Conservation (phyloP, 805 yeast species). For the Suhomyces xylopsoci region DNA sequence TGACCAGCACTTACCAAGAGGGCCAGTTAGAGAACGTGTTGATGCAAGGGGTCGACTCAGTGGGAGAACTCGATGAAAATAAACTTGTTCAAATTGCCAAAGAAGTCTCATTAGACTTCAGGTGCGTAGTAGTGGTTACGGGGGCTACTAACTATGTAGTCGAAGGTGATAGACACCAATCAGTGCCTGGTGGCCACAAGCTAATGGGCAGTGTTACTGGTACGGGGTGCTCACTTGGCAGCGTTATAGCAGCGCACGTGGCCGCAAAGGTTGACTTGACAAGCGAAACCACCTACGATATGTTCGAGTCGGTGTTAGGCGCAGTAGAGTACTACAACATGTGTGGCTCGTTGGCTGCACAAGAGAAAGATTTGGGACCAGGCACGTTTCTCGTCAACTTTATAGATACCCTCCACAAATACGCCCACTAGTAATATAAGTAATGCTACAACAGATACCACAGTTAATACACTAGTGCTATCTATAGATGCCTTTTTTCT, state of each 20-base stretch:
- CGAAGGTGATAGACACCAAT: slow-evolving; percentile 20
- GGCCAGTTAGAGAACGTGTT: not conserved
- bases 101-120: slow-evolving; percentile 47
- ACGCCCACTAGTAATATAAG: not conserved
- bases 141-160: slow-evolving; percentile 45
- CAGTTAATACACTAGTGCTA: no score
- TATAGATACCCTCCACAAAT: slow-evolving; percentile 37
- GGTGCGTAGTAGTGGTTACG: slow-evolving; percentile 66
- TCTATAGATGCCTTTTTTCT: no score
- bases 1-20: slow-evolving; percentile 20
- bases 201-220: slow-evolving; percentile 74
- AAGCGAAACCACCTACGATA: slow-evolving; percentile 12
- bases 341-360: slow-evolving; percentile 58
- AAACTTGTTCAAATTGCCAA: slow-evolving; percentile 40
- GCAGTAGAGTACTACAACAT: slow-evolving; percentile 59
- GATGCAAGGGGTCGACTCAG: slow-evolving; percentile 76
- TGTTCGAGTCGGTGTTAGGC: slow-evolving; percentile 46
- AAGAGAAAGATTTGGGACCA: slow-evolving; percentile 26
- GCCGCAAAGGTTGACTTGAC: slow-evolving; percentile 40
- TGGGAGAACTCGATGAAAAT: slow-evolving; percentile 20
- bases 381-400: slow-evolving; percentile 51
- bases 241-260: slow-evolving; percentile 58
- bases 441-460: not conserved
- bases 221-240: slow-evolving; percentile 79
- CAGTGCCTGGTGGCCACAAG: slow-evolving; percentile 55